Percentiles rank a stretch among this genome's conserved stretches.
Evolutionary conservation across 2,329 filamentous ascomycete species (phyloP).

Genomic region (Ophiocordyceps robertsii): DNA sequence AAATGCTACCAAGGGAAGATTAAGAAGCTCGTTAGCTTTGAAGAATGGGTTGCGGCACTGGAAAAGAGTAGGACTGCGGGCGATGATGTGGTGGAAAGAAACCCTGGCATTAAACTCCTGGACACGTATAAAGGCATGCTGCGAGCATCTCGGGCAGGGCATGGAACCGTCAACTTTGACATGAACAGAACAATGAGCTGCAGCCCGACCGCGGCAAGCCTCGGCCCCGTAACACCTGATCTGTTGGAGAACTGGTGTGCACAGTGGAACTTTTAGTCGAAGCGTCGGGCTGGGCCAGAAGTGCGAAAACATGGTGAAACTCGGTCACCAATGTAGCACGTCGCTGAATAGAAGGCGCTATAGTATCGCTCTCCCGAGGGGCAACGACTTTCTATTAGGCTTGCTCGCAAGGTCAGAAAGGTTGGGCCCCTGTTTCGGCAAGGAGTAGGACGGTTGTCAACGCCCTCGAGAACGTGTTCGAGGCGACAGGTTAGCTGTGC

Average conservation of each 20-base stretch:
- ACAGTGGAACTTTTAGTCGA: slow-evolving; percentile 2
- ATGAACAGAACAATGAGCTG: neutral
- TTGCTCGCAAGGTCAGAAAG: too few species aligned
- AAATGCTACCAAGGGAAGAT: slow-evolving; percentile 25
- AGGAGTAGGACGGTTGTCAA: too few species aligned
- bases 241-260: slow-evolving; percentile 1
- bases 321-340: too few species aligned
- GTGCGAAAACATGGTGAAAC: too few species aligned
- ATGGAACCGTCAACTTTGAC: too few species aligned
- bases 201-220: neutral
- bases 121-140: slow-evolving; percentile 29
- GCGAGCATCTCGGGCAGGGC: neutral
- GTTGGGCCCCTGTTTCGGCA: too few species aligned
- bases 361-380: too few species aligned
- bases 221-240: neutral
- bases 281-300: too few species aligned
- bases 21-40: slow-evolving; percentile 23
- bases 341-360: too few species aligned
- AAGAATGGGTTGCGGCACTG: slow-evolving; percentile 31
- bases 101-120: slow-evolving; percentile 37
- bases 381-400: too few species aligned
- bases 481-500: too few species aligned
- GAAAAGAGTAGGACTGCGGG: slow-evolving; percentile 20
- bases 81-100: slow-evolving; percentile 24
- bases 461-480: too few species aligned